phyloP scores from a whole-genome alignment of 2,329 filamentous ascomycete species.

The Sporothrix mexicana region DNA sequence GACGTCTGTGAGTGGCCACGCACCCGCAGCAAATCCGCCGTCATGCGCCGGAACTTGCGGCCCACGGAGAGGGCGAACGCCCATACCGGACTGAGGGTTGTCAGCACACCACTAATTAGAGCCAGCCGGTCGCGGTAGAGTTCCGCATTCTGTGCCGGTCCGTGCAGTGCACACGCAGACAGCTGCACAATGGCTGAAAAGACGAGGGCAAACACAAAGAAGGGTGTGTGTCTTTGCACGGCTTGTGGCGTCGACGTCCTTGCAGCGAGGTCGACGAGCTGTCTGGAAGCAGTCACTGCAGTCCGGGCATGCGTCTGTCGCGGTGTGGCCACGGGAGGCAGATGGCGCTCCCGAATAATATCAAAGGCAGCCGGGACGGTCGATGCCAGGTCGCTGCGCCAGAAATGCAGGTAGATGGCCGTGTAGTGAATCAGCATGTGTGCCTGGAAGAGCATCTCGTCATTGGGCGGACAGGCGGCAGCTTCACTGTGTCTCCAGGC shows the following conservation, averaged over 20 bases:
- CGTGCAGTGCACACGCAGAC: constrained; percentile 3
- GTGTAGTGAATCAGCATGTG: constrained; percentile 17
- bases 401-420: constrained; percentile 20
- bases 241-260: background rate
- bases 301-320: background rate
- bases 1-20: background rate
- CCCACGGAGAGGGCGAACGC: background rate
- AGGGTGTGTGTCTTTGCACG: constrained; percentile 13
- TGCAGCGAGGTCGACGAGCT: constrained; percentile 5
- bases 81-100: background rate
- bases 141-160: background rate
- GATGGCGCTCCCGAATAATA: constrained; percentile 7
- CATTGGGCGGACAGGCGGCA: background rate
- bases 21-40: background rate
- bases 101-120: constrained; percentile 12
- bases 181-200: constrained; percentile 19
- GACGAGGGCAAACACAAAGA: constrained; percentile 16
- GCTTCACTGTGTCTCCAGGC: constrained; percentile 19
- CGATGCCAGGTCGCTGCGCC: constrained; percentile 13
- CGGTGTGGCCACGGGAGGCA: background rate
- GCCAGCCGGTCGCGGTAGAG: constrained; percentile 5
- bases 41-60: constrained; percentile 16
- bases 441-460: constrained; percentile 19
- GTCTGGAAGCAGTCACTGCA: background rate
- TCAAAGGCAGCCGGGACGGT: constrained; percentile 12